Percentiles rank a stretch among this genome's conserved stretches.
These are phyloP conservation scores for Pleurotus pulmonarius DNA, from an alignment of 768 basidiomycete genomes.

Conservation along the genomic window DNA sequence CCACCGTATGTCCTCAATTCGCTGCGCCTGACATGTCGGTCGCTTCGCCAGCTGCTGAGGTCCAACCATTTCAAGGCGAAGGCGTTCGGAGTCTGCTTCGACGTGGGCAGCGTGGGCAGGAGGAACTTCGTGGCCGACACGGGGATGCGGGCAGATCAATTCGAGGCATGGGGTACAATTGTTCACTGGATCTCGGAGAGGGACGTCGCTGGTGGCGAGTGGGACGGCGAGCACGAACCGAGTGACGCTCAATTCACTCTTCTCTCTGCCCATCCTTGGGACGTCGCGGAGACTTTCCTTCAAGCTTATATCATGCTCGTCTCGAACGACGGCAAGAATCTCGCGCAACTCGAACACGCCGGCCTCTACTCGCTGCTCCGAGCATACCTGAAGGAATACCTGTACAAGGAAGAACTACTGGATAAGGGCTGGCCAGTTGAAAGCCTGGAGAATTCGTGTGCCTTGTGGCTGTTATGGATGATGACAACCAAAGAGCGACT, in stretches of 20 bases:
- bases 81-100: neutral
- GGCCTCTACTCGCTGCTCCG: conserved; percentile 34
- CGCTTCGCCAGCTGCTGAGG: neutral
- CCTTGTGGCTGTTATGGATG: conserved; percentile 56
- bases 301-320: conserved; percentile 47
- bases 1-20: neutral
- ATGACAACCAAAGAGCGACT: conserved; percentile 36
- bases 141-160: too few species aligned
- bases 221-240: too few species aligned
- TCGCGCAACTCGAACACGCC: conserved; percentile 41
- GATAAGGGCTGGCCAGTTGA: conserved; percentile 50
- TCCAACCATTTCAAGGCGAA: neutral
- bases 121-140: neutral
- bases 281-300: conserved; percentile 37
- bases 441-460: conserved; percentile 39
- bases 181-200: too few species aligned
- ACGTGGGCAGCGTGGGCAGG: neutral
- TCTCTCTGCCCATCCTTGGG: conserved; percentile 28
- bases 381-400: conserved; percentile 4
- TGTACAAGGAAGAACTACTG: conserved; percentile 27
- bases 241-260: conserved; percentile 21
- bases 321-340: conserved; percentile 58
- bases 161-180: too few species aligned
- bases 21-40: neutral
- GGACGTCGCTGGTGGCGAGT: too few species aligned